phyloP scores from a whole-genome alignment of 2,329 filamentous ascomycete genomes.

The Phialemonium atrogriseum region DNA sequence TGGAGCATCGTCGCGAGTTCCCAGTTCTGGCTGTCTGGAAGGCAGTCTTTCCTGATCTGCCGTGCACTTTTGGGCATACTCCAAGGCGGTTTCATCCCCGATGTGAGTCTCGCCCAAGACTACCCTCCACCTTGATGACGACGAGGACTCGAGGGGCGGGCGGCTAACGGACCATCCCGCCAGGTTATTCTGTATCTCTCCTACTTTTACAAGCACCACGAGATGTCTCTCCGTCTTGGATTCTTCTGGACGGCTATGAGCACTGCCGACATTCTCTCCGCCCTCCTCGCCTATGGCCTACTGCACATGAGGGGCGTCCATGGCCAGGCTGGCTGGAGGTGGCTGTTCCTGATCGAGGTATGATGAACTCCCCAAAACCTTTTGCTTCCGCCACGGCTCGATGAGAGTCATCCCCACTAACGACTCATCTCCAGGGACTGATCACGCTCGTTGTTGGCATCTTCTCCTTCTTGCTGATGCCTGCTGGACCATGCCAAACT shows the following conservation, averaged over 20 bases:
- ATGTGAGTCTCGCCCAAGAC: conserved; percentile 17
- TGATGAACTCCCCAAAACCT: no score
- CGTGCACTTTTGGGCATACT: conserved; percentile 31
- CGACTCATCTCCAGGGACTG: conserved; percentile 20
- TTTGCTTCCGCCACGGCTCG: not conserved
- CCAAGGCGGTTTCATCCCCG: conserved; percentile 38
- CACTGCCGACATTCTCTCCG: conserved; percentile 28
- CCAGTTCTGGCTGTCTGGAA: conserved; percentile 34
- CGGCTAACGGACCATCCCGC: not conserved
- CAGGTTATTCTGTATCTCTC: conserved; percentile 32
- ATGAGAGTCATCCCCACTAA: not conserved
- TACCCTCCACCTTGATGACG: not conserved
- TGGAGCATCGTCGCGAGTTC: conserved; percentile 45
- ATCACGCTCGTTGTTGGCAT: conserved; percentile 40
- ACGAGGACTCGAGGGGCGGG: no score
- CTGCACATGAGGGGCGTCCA: conserved; percentile 30
- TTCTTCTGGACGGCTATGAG: conserved; percentile 34
- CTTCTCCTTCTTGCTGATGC: conserved; percentile 46
- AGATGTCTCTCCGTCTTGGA: conserved; percentile 28
- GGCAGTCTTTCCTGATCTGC: conserved; percentile 28
- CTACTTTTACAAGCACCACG: conserved; percentile 34
- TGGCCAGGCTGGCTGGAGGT: conserved; percentile 32
- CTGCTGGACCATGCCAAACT: conserved; percentile 41
- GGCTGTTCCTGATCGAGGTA: conserved; percentile 50
- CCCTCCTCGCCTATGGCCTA: conserved; percentile 29